phyloP scores from a whole-genome alignment of 768 basidiomycete genomes.

The Calocera viscosa region DNA sequence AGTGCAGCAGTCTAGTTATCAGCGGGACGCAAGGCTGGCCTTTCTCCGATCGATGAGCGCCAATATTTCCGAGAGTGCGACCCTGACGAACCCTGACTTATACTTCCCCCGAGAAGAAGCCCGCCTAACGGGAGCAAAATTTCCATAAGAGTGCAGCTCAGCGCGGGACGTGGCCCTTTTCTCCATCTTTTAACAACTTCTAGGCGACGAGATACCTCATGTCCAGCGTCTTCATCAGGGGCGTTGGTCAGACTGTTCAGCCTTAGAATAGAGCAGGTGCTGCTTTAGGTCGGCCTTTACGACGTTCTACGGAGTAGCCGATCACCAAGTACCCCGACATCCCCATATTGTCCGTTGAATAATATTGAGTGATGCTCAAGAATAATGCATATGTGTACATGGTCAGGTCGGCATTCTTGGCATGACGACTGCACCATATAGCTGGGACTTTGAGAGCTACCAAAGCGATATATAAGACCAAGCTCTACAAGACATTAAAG shows the following conservation, averaged over 20 bases:
- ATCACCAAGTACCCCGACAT: constrained; percentile 4
- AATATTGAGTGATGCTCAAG: neutral
- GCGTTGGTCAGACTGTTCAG: neutral
- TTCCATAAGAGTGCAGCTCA: neutral
- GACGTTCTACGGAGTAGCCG: constrained; percentile 1
- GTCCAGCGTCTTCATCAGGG: neutral
- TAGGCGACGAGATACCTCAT: constrained; percentile 4
- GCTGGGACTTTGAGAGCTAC: too few species aligned
- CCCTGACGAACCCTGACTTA: neutral
- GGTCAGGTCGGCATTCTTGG: too few species aligned
- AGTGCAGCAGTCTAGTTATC: neutral
- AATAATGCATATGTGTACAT: too few species aligned
- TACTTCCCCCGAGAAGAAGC: neutral
- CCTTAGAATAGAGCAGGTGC: neutral
- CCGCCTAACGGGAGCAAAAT: neutral
- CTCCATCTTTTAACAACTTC: neutral
- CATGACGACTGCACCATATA: too few species aligned
- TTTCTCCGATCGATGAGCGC: neutral
- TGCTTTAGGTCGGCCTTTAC: constrained; percentile 7
- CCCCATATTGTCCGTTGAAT: neutral
- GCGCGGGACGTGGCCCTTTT: neutral
- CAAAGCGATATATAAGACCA: too few species aligned
- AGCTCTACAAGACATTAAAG: too few species aligned
- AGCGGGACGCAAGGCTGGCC: neutral
- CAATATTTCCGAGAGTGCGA: neutral